A percentile compares a stretch with the other conserved stretches of the same genome.
Conservation (phyloP, 208 protist genomes). For the Leishmania turanica region DNA sequence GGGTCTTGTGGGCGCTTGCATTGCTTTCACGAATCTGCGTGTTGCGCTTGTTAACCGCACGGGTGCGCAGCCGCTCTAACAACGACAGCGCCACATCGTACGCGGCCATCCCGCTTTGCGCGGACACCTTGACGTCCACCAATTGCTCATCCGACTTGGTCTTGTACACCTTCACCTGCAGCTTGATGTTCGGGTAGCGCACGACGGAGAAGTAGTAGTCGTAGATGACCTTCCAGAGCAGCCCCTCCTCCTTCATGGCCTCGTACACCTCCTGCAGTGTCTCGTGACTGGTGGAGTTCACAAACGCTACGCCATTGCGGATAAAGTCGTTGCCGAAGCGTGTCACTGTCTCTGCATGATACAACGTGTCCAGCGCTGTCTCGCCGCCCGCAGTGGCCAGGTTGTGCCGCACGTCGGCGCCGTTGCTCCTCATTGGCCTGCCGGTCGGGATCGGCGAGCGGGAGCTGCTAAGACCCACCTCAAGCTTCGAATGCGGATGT, state of each 20-base stretch:
- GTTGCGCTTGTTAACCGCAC: conserved; percentile 38
- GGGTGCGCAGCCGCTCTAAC: conserved; percentile 67
- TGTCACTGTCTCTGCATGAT: conserved; percentile 51
- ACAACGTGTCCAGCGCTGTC: conserved; percentile 50
- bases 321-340: conserved; percentile 87
- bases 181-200: conserved; percentile 71
- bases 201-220: conserved; percentile 79
- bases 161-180: conserved; percentile 86
- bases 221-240: conserved; percentile 77
- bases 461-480: neutral
- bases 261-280: conserved; percentile 65
- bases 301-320: conserved; percentile 80
- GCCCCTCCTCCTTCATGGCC: conserved; percentile 69
- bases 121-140: conserved; percentile 78
- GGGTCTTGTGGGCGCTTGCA: neutral
- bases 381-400: conserved; percentile 2
- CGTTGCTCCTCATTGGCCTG: conserved; percentile 1
- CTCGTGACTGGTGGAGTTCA: conserved; percentile 24
- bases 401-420: conserved; percentile 9
- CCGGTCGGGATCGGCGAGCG: conserved; percentile 1
- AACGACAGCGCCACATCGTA: conserved; percentile 56
- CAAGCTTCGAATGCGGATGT: conserved; percentile 12
- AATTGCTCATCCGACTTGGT: conserved; percentile 56
- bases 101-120: conserved; percentile 72
- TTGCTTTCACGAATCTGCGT: conserved; percentile 7